These are phyloP conservation scores for Amniculicola lignicola DNA, from an alignment of 495 filamentous ascomycete genomes.

Conservation along the genomic window DNA sequence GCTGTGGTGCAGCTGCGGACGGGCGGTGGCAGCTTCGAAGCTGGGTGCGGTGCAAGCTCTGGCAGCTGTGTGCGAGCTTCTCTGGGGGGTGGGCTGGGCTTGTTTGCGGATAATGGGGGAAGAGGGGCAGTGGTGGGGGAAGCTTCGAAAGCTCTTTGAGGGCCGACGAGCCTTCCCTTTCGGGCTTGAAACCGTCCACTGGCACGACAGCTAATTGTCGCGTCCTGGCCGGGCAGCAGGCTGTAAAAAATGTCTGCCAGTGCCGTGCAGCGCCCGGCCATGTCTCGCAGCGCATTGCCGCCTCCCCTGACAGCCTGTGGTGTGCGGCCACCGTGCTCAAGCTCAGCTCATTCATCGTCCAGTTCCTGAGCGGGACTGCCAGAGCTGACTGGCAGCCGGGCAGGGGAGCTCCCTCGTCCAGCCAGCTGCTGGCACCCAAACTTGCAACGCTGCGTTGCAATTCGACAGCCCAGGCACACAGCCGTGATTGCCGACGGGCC, in stretches of 20 bases:
- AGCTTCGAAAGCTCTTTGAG: background rate
- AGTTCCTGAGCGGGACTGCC: background rate
- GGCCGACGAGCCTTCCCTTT: background rate
- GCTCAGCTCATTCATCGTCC: background rate
- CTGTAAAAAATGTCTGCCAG: background rate
- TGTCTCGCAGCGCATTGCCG: too few species aligned
- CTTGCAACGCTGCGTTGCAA: background rate
- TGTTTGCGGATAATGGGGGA: conserved; percentile 17
- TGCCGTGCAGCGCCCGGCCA: background rate
- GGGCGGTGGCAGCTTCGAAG: conserved; percentile 3
- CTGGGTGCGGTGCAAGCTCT: background rate
- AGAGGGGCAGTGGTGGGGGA: conserved; percentile 1
- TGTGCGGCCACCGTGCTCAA: too few species aligned
- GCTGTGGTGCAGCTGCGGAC: conserved; percentile 7
- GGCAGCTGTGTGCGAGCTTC: background rate
- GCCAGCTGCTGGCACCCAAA: conserved; percentile 11
- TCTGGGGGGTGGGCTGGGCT: background rate
- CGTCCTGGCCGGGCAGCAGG: too few species aligned
- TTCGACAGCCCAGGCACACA: conserved; percentile 8
- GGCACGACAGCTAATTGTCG: too few species aligned
- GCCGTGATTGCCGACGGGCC: conserved; percentile 13
- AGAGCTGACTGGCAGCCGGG: conserved; percentile 8
- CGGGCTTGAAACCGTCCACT: too few species aligned
- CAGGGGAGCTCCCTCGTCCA: conserved; percentile 10
- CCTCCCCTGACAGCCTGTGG: too few species aligned